Evolutionary conservation across 2,329 filamentous ascomycete species (phyloP).

Genomic region (Thelonectria olida): DNA sequence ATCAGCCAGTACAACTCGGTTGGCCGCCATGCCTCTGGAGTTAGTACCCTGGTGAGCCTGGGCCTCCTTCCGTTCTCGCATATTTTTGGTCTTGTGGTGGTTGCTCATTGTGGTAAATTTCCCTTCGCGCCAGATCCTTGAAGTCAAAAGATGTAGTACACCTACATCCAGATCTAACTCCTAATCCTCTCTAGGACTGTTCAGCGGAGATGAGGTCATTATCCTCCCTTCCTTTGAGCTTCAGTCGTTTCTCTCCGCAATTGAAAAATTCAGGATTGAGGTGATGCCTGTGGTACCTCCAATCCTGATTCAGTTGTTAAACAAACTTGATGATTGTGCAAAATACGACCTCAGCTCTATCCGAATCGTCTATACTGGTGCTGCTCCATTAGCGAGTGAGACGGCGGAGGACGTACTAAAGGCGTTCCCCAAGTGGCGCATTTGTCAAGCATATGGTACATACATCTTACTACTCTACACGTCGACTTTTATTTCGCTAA

Average conservation of each 20-base stretch:
- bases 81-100: conserved; percentile 78
- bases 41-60: conserved; percentile 59
- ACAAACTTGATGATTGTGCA: conserved; percentile 64
- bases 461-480: no score
- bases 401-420: conserved; percentile 69
- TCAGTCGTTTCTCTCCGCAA: conserved; percentile 66
- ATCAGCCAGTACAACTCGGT: conserved; percentile 56
- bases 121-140: no score
- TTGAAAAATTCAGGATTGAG: conserved; percentile 76
- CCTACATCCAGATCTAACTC: no score
- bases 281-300: conserved; percentile 78
- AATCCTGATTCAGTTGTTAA: conserved; percentile 78
- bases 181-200: no score
- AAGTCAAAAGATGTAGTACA: no score
- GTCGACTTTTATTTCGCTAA: no score
- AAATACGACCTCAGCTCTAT: conserved; percentile 77
- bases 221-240: conserved; percentile 82
- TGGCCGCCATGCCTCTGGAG: conserved; percentile 45
- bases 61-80: conserved; percentile 82
- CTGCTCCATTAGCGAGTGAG: conserved; percentile 77
- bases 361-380: conserved; percentile 72
- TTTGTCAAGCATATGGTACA: conserved; percentile 78
- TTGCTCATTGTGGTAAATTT: conserved; percentile 66
- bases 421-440: conserved; percentile 69
- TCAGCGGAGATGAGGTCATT: conserved; percentile 77